Conservation (phyloP, 257 asterid species). For the Solanum rostratum region DNA sequence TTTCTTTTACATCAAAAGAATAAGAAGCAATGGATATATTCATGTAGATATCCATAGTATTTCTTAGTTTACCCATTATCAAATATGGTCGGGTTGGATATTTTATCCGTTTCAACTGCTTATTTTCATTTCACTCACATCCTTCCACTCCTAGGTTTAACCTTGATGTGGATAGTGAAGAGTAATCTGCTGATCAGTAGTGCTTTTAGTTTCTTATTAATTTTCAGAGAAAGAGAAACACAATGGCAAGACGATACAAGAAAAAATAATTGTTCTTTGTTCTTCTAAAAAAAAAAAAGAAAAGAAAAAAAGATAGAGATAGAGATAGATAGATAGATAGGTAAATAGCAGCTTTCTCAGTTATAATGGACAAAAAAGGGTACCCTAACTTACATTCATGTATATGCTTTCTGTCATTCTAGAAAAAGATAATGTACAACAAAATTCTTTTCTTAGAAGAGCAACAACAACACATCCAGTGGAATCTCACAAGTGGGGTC, state of each 20-base stretch:
- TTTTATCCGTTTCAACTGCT: no score
- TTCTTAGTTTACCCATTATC: no score
- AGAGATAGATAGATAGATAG: neutral
- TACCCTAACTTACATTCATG: neutral
- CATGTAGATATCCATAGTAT: no score
- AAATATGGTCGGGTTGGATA: no score
- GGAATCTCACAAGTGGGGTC: no score
- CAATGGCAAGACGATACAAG: neutral
- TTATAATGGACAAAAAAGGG: neutral
- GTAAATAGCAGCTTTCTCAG: neutral
- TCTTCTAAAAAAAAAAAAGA: neutral
- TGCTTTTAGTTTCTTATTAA: neutral
- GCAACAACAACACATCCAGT: no score
- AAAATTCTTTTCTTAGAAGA: constrained; percentile 1
- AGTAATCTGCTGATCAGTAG: neutral
- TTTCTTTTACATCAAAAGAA: no score
- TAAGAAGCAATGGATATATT: no score
- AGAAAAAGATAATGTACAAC: neutral
- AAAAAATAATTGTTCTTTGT: neutral
- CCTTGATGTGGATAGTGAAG: neutral
- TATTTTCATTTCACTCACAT: no score
- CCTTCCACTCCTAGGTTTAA: neutral
- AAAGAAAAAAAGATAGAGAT: no score
- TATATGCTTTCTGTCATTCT: neutral
- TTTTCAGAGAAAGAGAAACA: neutral